Percentiles rank a stretch among this genome's conserved stretches.
These are phyloP conservation scores for Hypoxylon fragiforme DNA, from an alignment of 495 filamentous ascomycete genomes.

Conservation along the genomic window DNA sequence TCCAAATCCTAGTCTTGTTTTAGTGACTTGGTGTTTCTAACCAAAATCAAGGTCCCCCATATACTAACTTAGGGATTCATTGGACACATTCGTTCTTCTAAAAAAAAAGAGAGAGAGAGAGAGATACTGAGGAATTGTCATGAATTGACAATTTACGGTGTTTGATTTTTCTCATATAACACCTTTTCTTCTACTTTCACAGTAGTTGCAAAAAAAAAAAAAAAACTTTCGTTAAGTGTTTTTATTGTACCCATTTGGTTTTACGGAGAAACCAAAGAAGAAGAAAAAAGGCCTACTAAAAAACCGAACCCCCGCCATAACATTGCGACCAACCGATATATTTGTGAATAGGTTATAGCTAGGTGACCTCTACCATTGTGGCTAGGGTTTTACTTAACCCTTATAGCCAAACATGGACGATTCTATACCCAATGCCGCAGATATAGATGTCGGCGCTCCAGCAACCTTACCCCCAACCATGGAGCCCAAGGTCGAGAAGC, in stretches of 20 bases:
- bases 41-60: constrained; percentile 18
- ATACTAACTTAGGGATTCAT: constrained; percentile 10
- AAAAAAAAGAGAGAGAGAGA: neutral
- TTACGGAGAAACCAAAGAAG: no score
- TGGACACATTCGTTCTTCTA: constrained; percentile 29
- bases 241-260: constrained; percentile 10
- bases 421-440: constrained; percentile 9
- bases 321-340: constrained; percentile 21
- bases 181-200: neutral
- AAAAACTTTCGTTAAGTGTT: constrained; percentile 18
- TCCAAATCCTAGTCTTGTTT: constrained; percentile 1
- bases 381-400: constrained; percentile 2
- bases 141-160: constrained; percentile 13
- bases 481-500: constrained; percentile 28
- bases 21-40: constrained; percentile 8
- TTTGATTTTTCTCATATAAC: constrained; percentile 4
- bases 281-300: no score
- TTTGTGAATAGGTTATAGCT: constrained; percentile 4
- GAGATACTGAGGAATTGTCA: constrained; percentile 6
- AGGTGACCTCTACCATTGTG: neutral
- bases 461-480: constrained; percentile 13
- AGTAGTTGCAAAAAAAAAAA: neutral
- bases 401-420: constrained; percentile 28
- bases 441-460: constrained; percentile 15
- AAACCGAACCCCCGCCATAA: constrained; percentile 2